These are phyloP conservation scores for Dothideomycetes sp. DNA, from an alignment of 2,329 filamentous ascomycete species.

Conservation along the genomic window DNA sequence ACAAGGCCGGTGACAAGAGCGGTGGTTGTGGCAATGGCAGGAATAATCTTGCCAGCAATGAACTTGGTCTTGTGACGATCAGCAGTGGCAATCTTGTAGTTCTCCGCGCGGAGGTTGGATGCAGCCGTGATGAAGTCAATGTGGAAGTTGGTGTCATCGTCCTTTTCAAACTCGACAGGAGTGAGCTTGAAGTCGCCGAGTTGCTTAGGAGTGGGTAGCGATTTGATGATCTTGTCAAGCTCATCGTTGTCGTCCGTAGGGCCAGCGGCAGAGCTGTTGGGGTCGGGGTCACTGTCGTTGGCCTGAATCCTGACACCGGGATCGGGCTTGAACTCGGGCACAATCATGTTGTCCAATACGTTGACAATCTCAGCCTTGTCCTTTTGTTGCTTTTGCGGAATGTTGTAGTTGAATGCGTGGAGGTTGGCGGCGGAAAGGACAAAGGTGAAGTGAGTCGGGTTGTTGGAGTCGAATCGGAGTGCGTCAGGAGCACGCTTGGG, in stretches of 20 bases:
- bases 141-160: constrained; percentile 94
- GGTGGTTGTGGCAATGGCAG: constrained; percentile 94
- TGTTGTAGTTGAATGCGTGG: constrained; percentile 96
- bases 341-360: constrained; percentile 82
- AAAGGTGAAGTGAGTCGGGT: constrained; percentile 80
- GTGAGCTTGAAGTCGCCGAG: constrained; percentile 80
- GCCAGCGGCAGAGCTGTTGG: constrained; percentile 55
- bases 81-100: constrained; percentile 90
- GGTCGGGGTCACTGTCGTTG: constrained; percentile 88
- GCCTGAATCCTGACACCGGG: constrained; percentile 93
- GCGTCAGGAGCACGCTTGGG: constrained; percentile 93
- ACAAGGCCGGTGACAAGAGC: constrained; percentile 91
- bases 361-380: constrained; percentile 59
- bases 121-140: constrained; percentile 98
- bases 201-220: constrained; percentile 67
- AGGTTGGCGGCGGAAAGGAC: constrained; percentile 81
- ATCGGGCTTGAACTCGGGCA: constrained; percentile 88
- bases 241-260: constrained; percentile 60
- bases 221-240: constrained; percentile 58
- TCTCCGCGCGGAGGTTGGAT: constrained; percentile 91
- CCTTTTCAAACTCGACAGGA: constrained; percentile 96
- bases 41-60: constrained; percentile 98
- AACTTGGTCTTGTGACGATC: constrained; percentile 99
- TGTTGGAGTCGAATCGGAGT: constrained; percentile 75
- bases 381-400: constrained; percentile 68